Conservation (phyloP, 1,284 basidiomycete species). For the Tylopilus sp. region DNA sequence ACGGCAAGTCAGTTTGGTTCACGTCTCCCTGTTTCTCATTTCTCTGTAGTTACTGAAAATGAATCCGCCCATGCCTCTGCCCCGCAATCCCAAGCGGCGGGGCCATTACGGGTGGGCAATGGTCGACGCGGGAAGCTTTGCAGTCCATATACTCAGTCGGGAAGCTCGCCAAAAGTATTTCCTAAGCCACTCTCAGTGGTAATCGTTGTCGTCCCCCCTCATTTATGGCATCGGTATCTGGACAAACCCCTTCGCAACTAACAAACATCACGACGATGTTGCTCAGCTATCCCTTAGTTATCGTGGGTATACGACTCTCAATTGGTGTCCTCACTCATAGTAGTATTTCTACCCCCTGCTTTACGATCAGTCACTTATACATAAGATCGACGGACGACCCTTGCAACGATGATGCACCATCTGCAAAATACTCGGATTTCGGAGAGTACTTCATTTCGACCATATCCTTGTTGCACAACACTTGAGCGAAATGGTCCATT, state of each 20-base stretch:
- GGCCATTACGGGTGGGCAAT: conserved; percentile 72
- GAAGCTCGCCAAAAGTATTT: conserved; percentile 64
- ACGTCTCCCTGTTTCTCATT: conserved; percentile 6
- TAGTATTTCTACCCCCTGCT: too few species aligned
- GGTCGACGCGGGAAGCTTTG: conserved; percentile 73
- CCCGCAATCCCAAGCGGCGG: conserved; percentile 55
- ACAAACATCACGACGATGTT: neutral
- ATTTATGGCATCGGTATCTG: neutral
- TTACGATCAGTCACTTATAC: too few species aligned
- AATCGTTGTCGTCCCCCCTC: neutral
- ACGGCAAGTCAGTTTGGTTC: conserved; percentile 40
- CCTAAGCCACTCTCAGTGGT: conserved; percentile 35
- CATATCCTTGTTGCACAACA: too few species aligned
- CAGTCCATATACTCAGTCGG: conserved; percentile 65
- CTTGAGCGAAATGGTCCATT: too few species aligned
- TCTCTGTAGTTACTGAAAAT: conserved; percentile 44
- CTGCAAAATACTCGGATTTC: too few species aligned
- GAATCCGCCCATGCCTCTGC: conserved; percentile 53
- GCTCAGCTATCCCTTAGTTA: too few species aligned
- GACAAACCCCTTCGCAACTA: neutral
- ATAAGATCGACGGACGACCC: too few species aligned
- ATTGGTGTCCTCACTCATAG: too few species aligned
- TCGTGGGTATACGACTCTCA: too few species aligned
- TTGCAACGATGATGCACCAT: too few species aligned
- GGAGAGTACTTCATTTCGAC: too few species aligned